Conservation (phyloP, 2,329 filamentous ascomycete genomes). For the Dissoconium aciculare region DNA sequence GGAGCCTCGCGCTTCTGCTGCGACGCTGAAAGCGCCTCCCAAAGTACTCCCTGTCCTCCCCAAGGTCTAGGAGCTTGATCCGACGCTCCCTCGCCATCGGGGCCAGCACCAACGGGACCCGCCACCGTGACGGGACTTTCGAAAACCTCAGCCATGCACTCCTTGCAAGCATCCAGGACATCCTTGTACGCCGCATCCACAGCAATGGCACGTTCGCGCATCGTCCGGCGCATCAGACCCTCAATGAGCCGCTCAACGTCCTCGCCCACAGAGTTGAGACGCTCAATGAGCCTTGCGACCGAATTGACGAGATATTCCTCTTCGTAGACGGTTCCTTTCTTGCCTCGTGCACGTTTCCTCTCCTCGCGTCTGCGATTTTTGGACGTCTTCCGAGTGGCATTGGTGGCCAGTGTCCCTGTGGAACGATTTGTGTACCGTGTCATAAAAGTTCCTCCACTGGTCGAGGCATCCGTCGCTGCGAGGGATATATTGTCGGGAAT, state of each 20-base stretch:
- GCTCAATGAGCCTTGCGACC: constrained; percentile 66
- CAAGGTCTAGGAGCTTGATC: constrained; percentile 18
- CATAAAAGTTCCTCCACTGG: constrained; percentile 63
- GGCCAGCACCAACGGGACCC: constrained; percentile 5
- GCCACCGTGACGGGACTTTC: constrained; percentile 19
- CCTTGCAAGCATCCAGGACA: constrained; percentile 54
- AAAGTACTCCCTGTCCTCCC: constrained; percentile 33
- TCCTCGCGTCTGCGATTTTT: constrained; percentile 85
- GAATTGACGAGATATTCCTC: constrained; percentile 92
- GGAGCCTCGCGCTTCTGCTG: constrained; percentile 32
- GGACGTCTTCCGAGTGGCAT: constrained; percentile 61
- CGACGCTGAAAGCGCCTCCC: constrained; percentile 29
- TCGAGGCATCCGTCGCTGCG: constrained; percentile 70
- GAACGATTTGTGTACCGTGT: constrained; percentile 75
- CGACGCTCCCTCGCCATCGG: constrained; percentile 3
- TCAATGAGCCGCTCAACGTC: constrained; percentile 64
- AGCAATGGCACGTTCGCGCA: constrained; percentile 74
- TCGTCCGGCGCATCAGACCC: constrained; percentile 61
- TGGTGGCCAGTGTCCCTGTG: constrained; percentile 54
- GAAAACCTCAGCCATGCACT: constrained; percentile 59
- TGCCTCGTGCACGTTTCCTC: constrained; percentile 82
- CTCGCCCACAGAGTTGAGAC: constrained; percentile 55
- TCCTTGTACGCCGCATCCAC: constrained; percentile 61
- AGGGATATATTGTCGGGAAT: constrained; percentile 86
- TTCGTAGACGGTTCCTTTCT: constrained; percentile 95